A percentile compares a stretch with the other conserved stretches of the same genome.
These are phyloP conservation scores for Vicia faba DNA, from an alignment of 306 rosid genomes.

Conservation along the genomic window DNA sequence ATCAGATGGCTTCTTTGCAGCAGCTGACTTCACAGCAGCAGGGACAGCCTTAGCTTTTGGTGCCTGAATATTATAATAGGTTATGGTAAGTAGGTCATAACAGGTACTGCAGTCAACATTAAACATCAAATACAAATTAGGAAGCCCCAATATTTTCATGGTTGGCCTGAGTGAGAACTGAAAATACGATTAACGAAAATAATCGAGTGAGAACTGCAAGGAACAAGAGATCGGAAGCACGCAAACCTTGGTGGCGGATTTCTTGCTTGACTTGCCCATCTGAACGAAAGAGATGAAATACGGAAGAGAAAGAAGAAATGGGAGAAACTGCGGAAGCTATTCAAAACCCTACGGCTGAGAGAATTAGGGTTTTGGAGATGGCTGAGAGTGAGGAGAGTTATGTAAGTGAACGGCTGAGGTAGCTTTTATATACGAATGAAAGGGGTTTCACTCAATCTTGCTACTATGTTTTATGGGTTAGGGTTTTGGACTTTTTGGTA, in stretches of 20 bases:
- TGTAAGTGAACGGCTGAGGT: neutral
- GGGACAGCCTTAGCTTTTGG: conserved; percentile 47
- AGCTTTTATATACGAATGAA: neutral
- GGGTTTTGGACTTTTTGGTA: conserved; percentile 4
- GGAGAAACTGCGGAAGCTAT: conserved; percentile 10
- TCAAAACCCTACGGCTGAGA: conserved; percentile 51
- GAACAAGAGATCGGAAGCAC: neutral
- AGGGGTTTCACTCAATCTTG: neutral
- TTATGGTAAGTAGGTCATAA: neutral
- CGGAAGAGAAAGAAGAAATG: neutral
- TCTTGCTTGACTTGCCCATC: conserved; percentile 86
- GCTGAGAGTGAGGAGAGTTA: neutral
- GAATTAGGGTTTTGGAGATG: conserved; percentile 50
- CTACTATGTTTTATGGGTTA: neutral
- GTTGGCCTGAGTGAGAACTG: neutral
- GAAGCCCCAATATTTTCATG: neutral
- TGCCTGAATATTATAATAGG: conserved; percentile 25
- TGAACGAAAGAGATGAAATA: too few relatives aligned
- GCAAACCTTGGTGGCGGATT: conserved; percentile 65
- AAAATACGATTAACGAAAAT: neutral
- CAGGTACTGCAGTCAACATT: neutral
- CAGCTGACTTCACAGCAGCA: conserved; percentile 25
- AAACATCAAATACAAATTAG: neutral
- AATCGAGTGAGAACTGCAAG: neutral
- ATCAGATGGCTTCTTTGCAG: conserved; percentile 30